A percentile compares a stretch with the other conserved stretches of the same genome.
phyloP scores from a whole-genome alignment of 495 filamentous ascomycete species.

The Lepidopterella palustris region DNA sequence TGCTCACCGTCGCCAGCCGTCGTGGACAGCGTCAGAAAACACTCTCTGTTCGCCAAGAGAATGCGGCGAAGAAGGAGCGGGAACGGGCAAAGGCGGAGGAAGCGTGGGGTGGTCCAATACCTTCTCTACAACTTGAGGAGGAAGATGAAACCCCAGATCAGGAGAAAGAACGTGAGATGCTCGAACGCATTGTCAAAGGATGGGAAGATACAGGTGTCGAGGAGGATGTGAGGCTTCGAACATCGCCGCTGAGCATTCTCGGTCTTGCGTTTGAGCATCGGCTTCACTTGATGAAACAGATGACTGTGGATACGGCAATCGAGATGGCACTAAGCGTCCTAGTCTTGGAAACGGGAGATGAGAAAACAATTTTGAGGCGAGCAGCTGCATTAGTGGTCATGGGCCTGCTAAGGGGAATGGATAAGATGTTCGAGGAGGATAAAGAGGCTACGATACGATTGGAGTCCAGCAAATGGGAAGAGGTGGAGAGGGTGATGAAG shows the following conservation, averaged over 20 bases:
- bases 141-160: conserved; percentile 41
- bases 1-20: conserved; percentile 62
- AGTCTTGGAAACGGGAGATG: conserved; percentile 54
- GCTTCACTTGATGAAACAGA: conserved; percentile 51
- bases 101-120: conserved; percentile 48
- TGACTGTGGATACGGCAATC: conserved; percentile 50
- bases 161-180: conserved; percentile 19
- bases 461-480: conserved; percentile 52
- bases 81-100: conserved; percentile 45
- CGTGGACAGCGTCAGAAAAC: conserved; percentile 50
- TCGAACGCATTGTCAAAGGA: conserved; percentile 60
- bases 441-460: conserved; percentile 55
- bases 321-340: conserved; percentile 63
- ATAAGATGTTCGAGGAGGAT: conserved; percentile 48
- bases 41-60: conserved; percentile 47
- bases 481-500: conserved; percentile 55
- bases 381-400: conserved; percentile 65
- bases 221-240: conserved; percentile 71
- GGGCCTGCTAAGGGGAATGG: conserved; percentile 59
- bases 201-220: conserved; percentile 64
- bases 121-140: conserved; percentile 31
- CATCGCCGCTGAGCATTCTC: conserved; percentile 72
- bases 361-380: conserved; percentile 65
- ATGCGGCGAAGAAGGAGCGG: conserved; percentile 43
- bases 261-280: conserved; percentile 58